Evolutionary conservation across 2,329 filamentous ascomycete genomes (phyloP), one percentile per base, ranked within the genome.

Genomic region (Fusarium denticulatum): DNA sequence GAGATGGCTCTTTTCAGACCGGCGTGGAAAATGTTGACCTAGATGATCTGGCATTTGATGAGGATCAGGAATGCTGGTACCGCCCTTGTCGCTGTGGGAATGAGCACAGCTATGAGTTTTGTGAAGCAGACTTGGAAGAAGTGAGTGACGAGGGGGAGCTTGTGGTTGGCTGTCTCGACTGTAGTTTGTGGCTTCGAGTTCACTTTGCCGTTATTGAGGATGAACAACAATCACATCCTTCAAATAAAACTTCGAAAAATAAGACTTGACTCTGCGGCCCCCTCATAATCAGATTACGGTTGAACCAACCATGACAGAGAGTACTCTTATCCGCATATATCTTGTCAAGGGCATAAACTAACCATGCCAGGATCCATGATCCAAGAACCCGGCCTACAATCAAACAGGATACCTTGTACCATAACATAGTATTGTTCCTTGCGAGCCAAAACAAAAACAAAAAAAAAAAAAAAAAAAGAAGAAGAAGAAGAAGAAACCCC

Each of bases 121-220:
- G 80, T 22, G 90, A 92, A 80, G 81, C 80, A 14, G 89, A 92
- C 78, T 82, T 93, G 55, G 88, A 90, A 72, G 88, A 88, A 77
- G 88, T 86, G 43, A 86, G 84, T 50, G 87, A 89, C 57, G 84
- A 88, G 70, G 88, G 90, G 14, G 89, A 91, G 77, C 80, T 92
- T 52, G 85, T 91, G 79, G 90, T 93, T 45, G 90, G 89, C 16
- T 93, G 91, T 76, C 84, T 85, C 63, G 90, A 92, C 75, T 93
- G 91, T 73, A 92, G 90, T 77, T 82, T 93, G 50, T 92, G 90
- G 90, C 79, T 92, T 58, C 86, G 87, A 63, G 89, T 93, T 42
- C 85, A 90, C 57, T 93, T 92, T 83, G 89, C 88, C 14, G 85
- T 90, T 20, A 80, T 89, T 32, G 81, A 79, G 15, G 80, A 77